Evolutionary conservation across 163 green algal genomes (phyloP).

Genomic region (Chloromonas sp.): DNA sequence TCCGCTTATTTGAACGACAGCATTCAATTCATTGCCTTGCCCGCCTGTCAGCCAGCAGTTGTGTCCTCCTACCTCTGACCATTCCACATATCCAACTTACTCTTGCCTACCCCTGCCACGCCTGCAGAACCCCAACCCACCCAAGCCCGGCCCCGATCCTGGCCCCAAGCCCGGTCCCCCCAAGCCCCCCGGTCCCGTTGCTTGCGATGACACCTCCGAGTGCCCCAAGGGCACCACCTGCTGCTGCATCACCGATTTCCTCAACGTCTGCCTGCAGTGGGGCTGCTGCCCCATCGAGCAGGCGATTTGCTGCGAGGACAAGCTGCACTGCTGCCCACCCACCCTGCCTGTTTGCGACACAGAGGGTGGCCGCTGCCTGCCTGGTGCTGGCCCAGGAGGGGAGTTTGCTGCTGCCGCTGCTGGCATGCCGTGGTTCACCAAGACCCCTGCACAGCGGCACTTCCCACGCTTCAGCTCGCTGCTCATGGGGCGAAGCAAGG

Average conservation of each 20-base stretch:
- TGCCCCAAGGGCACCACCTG: slow-evolving; percentile 68
- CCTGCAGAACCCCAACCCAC: slow-evolving; percentile 1
- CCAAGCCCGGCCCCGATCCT: slow-evolving; percentile 27
- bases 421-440: slow-evolving; percentile 27
- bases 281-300: slow-evolving; percentile 79
- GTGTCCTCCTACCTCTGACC: too few species aligned
- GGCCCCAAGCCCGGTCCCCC: slow-evolving; percentile 16
- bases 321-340: slow-evolving; percentile 79
- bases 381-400: not conserved
- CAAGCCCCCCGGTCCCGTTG: slow-evolving; percentile 36
- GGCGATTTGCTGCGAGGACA: slow-evolving; percentile 81
- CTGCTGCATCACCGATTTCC: slow-evolving; percentile 57
- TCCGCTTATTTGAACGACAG: too few species aligned
- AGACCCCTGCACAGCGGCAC: slow-evolving; percentile 23
- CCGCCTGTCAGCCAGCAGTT: too few species aligned
- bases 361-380: slow-evolving; percentile 61
- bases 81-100: too few species aligned
- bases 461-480: not conserved
- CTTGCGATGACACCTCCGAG: slow-evolving; percentile 67
- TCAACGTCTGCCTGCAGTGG: slow-evolving; percentile 44
- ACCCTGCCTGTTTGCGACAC: slow-evolving; percentile 77
- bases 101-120: not conserved
- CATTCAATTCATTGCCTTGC: too few species aligned
- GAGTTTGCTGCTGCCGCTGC: too few species aligned
- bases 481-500: too few species aligned